Percentiles rank a stretch among this genome's conserved stretches.
phyloP scores from a whole-genome alignment of 176 grass and related monocot species.

The Hsuehochloa calcarea region DNA sequence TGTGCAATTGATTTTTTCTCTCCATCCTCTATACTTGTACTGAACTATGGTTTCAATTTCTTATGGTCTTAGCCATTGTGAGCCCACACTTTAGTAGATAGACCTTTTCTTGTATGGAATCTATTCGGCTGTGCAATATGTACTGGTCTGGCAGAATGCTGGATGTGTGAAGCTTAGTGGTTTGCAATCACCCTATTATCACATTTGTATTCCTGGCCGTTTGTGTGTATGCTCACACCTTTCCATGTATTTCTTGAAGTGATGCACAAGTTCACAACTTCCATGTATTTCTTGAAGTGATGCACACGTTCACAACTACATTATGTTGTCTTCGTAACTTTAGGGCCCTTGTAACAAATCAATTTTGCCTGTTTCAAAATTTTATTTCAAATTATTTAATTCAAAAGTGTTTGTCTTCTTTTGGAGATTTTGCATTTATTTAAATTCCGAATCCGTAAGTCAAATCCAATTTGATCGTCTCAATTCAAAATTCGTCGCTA shows the following conservation, averaged over 20 bases:
- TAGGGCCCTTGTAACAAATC: no score
- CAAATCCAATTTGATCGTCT: no score
- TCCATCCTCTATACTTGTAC: constrained; percentile 22
- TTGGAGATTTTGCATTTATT: no score
- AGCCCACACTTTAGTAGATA: constrained; percentile 24
- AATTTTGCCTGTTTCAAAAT: no score
- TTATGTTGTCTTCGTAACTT: background rate
- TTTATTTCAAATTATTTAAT: no score
- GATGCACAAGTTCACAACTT: background rate
- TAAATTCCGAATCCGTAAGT: no score
- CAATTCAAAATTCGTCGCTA: no score
- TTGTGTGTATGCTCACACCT: background rate
- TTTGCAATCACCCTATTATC: background rate
- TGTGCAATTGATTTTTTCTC: constrained; percentile 32
- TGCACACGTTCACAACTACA: background rate
- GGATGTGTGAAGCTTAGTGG: constrained; percentile 5
- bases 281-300: background rate
- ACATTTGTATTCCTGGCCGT: background rate
- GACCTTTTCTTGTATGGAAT: constrained; percentile 10
- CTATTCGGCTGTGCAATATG: constrained; percentile 1
- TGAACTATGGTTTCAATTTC: constrained; percentile 28
- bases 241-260: background rate
- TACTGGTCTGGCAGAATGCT: background rate
- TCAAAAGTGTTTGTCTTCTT: no score
- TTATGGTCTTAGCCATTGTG: constrained; percentile 14